A percentile compares a stretch with the other conserved stretches of the same genome.
These are phyloP conservation scores for Candida sonorensis DNA, from an alignment of 805 yeast species.

Conservation along the genomic window DNA sequence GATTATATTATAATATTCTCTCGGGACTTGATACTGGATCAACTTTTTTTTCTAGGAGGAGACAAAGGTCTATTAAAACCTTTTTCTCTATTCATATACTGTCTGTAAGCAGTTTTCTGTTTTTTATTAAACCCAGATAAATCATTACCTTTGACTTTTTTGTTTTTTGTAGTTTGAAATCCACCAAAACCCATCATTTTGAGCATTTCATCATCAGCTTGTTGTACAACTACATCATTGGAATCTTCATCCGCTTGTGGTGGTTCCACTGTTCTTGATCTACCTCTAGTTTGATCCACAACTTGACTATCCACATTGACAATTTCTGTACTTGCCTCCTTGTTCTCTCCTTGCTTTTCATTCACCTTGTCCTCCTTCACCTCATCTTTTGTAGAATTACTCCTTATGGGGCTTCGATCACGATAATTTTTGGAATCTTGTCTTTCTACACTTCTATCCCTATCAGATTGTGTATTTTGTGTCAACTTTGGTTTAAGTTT, in stretches of 20 bases:
- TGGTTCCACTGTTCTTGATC: constrained; percentile 1
- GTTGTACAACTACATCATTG: constrained; percentile 7
- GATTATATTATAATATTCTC: too few species aligned
- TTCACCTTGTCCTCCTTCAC: too few species aligned
- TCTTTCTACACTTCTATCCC: constrained; percentile 19
- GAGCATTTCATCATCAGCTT: constrained; percentile 27
- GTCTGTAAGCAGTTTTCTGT: constrained; percentile 41
- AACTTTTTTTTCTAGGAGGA: too few species aligned
- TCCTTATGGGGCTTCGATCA: too few species aligned
- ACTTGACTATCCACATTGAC: too few species aligned
- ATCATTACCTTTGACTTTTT: constrained; percentile 43
- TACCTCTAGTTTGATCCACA: constrained; percentile 3
- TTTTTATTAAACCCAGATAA: constrained; percentile 36
- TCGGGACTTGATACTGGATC: too few species aligned
- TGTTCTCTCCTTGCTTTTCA: too few species aligned
- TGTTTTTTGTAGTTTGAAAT: constrained; percentile 50
- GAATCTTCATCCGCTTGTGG: constrained; percentile 1
- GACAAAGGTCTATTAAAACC: constrained; percentile 53
- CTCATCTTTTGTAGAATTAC: too few species aligned
- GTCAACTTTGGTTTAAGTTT: constrained; percentile 11
- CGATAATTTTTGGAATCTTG: not conserved
- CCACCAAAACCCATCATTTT: constrained; percentile 53
- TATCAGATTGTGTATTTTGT: too few species aligned
- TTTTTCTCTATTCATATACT: constrained; percentile 51
- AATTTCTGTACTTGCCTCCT: too few species aligned